phyloP scores from a whole-genome alignment of 164 flowering plant species.

The Buxus sempervirens region DNA sequence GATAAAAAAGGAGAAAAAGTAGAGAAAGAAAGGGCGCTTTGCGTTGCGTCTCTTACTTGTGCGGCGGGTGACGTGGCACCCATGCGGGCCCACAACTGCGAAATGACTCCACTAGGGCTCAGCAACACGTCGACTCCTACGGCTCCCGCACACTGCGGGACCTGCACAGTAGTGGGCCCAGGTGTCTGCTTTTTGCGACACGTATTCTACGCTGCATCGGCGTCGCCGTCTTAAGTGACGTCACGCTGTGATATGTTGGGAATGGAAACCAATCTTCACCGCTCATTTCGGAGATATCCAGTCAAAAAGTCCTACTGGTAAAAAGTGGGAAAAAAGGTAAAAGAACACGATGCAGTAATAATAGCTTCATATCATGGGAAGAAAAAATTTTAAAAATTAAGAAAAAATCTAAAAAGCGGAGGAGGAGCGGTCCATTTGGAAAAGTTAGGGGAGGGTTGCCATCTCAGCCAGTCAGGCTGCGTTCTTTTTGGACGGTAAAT shows the following conservation, averaged over 20 bases:
- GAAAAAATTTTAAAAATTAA: neutral
- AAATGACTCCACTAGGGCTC: constrained; percentile 24
- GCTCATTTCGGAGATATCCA: neutral
- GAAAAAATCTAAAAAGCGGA: neutral
- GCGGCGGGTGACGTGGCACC: constrained; percentile 45
- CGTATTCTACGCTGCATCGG: constrained; percentile 31
- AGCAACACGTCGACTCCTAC: constrained; percentile 18
- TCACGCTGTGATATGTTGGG: constrained; percentile 18
- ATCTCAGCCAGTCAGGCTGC: constrained; percentile 12
- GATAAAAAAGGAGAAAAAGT: neutral
- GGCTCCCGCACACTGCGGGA: constrained; percentile 29
- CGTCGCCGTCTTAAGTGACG: constrained; percentile 29
- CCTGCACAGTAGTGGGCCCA: neutral
- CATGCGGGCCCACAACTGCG: constrained; percentile 15
- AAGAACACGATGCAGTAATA: neutral
- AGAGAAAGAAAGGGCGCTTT: neutral
- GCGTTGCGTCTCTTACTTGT: too few species aligned
- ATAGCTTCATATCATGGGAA: neutral
- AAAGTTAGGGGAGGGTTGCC: constrained; percentile 3
- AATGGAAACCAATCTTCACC: constrained; percentile 5
- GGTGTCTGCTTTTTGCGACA: constrained; percentile 16
- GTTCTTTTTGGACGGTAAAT: constrained; percentile 26
- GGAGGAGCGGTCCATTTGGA: constrained; percentile 6
- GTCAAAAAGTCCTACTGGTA: constrained; percentile 2
- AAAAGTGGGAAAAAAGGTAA: neutral